These are phyloP conservation scores for Boletus reticulatus DNA, from an alignment of 768 basidiomycete genomes.

Conservation along the genomic window DNA sequence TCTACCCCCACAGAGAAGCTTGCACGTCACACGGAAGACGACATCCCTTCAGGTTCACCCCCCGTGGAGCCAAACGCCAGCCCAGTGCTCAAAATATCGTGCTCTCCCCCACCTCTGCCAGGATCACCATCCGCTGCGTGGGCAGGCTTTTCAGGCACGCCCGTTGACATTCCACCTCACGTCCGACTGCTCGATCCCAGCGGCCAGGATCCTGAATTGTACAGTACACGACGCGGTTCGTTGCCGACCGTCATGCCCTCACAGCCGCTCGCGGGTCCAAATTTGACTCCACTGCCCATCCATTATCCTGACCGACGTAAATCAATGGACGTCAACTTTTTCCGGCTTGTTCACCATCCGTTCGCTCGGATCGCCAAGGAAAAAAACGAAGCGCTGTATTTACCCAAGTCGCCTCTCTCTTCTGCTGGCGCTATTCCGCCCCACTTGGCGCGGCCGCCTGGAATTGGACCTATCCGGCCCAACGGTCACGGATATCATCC, in stretches of 20 bases:
- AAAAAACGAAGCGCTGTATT: conserved; percentile 33
- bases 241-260: conserved; percentile 43
- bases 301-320: conserved; percentile 36
- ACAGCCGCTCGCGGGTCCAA: conserved; percentile 19
- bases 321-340: conserved; percentile 44
- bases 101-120: conserved; percentile 16
- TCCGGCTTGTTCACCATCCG: conserved; percentile 50
- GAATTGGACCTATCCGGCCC: conserved; percentile 43
- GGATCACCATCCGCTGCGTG: conserved; percentile 18
- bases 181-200: conserved; percentile 22
- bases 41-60: conserved; percentile 1
- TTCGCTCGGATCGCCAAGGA: conserved; percentile 34
- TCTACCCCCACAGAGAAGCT: conserved; percentile 42
- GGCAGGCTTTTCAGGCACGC: conserved; percentile 35
- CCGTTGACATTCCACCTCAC: conserved; percentile 22
- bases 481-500: conserved; percentile 46
- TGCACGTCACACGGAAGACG: conserved; percentile 22
- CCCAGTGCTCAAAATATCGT: conserved; percentile 24
- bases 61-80: conserved; percentile 5
- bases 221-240: conserved; percentile 50
- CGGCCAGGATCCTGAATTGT: conserved; percentile 31
- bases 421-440: conserved; percentile 32
- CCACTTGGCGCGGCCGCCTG: conserved; percentile 35
- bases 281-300: conserved; percentile 36
- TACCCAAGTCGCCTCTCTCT: conserved; percentile 33